Percentiles rank a stretch among this genome's conserved stretches.
phyloP scores from a whole-genome alignment of 140 eudicot species.

The Stevia rebaudiana region DNA sequence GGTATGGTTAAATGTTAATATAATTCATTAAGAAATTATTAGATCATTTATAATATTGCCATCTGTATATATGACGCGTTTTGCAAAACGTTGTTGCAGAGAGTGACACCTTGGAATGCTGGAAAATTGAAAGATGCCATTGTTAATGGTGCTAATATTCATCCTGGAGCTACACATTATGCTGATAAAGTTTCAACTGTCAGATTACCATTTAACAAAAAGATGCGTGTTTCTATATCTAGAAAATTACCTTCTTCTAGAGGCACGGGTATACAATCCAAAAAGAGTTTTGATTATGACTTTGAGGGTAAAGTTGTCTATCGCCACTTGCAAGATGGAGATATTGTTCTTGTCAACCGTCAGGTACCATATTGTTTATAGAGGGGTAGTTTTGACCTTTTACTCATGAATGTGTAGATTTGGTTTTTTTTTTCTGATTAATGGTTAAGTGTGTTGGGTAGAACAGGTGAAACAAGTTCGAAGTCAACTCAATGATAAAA shows the following conservation, averaged over 20 bases:
- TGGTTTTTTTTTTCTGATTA: background rate
- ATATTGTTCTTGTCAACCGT: conserved; percentile 88
- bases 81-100: conserved; percentile 43
- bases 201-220: conserved; percentile 43
- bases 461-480: too few relatives aligned
- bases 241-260: conserved; percentile 87
- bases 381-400: background rate
- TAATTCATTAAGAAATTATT: background rate
- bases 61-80: background rate
- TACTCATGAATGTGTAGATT: background rate
- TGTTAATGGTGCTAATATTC: conserved; percentile 66
- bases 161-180: conserved; percentile 83
- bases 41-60: background rate
- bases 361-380: conserved; percentile 44
- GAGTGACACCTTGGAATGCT: conserved; percentile 95
- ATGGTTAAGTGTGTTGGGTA: background rate
- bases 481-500: background rate
- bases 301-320: conserved; percentile 75
- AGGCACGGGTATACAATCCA: conserved; percentile 51
- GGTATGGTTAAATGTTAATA: conserved; percentile 37
- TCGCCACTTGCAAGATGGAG: conserved; percentile 96
- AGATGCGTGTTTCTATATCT: conserved; percentile 61
- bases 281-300: conserved; percentile 40
- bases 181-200: conserved; percentile 52
- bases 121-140: conserved; percentile 63